Base-by-base conservation (phyloP, 2,329 filamentous ascomycete genomes). In the Calonectria pseudoreteaudii region DNA sequence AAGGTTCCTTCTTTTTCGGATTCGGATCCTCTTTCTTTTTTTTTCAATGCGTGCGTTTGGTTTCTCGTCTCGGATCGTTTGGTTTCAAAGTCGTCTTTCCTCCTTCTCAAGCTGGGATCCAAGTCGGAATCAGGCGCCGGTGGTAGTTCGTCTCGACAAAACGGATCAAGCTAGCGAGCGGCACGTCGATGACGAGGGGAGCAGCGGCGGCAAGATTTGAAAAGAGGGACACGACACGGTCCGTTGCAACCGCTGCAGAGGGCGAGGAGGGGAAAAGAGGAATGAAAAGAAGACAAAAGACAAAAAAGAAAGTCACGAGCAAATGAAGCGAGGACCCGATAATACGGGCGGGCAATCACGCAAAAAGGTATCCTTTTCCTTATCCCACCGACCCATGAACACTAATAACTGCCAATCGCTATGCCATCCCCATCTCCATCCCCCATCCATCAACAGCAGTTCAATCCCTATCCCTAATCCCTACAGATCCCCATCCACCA, bases 401-500 rank as follows among this genome's bases (percentile, higher is more conserved):
- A 66, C 41, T 58, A 66, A 58, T 30, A 34, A 67, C 53, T 67
- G 60, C 44, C 69, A 62, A 53, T 72, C 68, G 70, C 75, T 60
- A 68, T 68, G 34, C 49, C 68, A 72, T 71, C 68, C 50, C 41
- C 67, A 75, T 66, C 70, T 70, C 47, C 62, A 70, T 31, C 30
- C 30, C 74, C 67, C 67, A 78, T 68, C 41, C 70, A 23, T 70
- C 68, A 49, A 62, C 44, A 41, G 30, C 23, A 70, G 56, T 47
- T 53, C 44, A 68, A 76, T 75, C 76, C 76, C 68, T 78, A 79
- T 77, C 78, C 75, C 70, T 76, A 79, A 72, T 72, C 65, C 66
- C 76, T 74, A 71, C 70, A 70, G 64, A 66, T 72, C 67, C 73
- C 73, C 71, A 49, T 76, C 75, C 72, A 71, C 41, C 47, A 62